These are phyloP conservation scores for Saccharomyces jurei DNA, from an alignment of 805 yeast species.

Conservation along the genomic window DNA sequence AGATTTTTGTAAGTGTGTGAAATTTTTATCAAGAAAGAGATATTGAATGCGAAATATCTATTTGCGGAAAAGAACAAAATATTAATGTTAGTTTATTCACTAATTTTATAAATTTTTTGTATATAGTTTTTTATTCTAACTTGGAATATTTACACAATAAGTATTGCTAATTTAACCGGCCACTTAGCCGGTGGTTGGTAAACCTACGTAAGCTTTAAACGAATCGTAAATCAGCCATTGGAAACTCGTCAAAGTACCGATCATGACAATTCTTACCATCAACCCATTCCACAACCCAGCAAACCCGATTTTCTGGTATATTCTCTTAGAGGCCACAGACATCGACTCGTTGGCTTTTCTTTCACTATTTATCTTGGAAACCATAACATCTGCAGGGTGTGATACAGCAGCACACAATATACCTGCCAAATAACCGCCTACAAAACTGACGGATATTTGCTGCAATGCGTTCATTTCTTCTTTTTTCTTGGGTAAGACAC, in stretches of 20 bases:
- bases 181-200: conserved; percentile 86
- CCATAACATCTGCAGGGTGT: conserved; percentile 99
- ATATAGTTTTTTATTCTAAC: background rate
- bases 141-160: background rate
- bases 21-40: no score
- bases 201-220: conserved; percentile 87
- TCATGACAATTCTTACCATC: conserved; percentile 89
- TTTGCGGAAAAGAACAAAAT: background rate
- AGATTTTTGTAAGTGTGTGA: no score
- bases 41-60: no score
- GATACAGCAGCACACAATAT: conserved; percentile 91
- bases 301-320: conserved; percentile 80
- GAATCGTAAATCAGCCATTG: conserved; percentile 97
- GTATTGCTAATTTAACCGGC: background rate
- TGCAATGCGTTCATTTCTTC: conserved; percentile 59
- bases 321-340: conserved; percentile 60
- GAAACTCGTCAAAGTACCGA: conserved; percentile 93
- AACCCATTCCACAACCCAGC: conserved; percentile 91
- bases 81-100: no score
- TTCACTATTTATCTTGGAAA: conserved; percentile 72
- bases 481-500: conserved; percentile 62
- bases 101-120: background rate
- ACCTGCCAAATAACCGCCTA: conserved; percentile 97
- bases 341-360: conserved; percentile 61
- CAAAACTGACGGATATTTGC: conserved; percentile 91